Conservation (phyloP, 1,284 basidiomycete genomes). For the Trametes pubescens region DNA sequence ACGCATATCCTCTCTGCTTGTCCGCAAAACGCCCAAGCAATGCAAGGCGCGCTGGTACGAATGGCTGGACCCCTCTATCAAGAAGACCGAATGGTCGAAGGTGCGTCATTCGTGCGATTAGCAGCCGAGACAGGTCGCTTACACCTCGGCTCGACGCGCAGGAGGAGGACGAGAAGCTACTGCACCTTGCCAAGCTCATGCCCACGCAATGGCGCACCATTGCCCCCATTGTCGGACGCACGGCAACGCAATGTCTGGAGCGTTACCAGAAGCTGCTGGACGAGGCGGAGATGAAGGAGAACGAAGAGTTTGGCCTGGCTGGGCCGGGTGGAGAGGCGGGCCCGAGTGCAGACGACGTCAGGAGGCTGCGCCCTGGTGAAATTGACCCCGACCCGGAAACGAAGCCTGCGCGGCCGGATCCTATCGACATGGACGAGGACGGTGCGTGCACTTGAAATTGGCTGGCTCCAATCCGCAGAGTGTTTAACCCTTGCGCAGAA, state of each 20-base stretch:
- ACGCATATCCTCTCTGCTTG: slow-evolving; percentile 96
- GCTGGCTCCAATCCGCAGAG: background rate
- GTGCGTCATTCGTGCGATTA: slow-evolving; percentile 50
- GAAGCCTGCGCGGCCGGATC: slow-evolving; percentile 96
- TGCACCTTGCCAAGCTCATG: slow-evolving; percentile 99
- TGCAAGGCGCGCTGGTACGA: slow-evolving; percentile 99
- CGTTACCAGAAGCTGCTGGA: slow-evolving; percentile 98
- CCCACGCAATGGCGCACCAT: slow-evolving; percentile 99
- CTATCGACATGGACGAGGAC: slow-evolving; percentile 99
- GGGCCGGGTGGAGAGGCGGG: slow-evolving; percentile 84
- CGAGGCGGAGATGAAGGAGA: slow-evolving; percentile 95
- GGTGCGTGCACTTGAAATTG: slow-evolving; percentile 51
- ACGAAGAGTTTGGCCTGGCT: slow-evolving; percentile 89
- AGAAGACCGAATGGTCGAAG: slow-evolving; percentile 99
- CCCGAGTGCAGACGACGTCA: slow-evolving; percentile 90
- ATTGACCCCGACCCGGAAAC: slow-evolving; percentile 99
- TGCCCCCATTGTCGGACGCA: slow-evolving; percentile 98
- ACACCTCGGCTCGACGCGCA: slow-evolving; percentile 55
- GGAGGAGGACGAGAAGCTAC: slow-evolving; percentile 94
- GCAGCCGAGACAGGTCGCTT: background rate
- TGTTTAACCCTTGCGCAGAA: slow-evolving; percentile 57
- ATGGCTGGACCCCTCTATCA: slow-evolving; percentile 99
- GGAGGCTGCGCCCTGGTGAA: slow-evolving; percentile 92
- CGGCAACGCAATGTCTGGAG: slow-evolving; percentile 97
- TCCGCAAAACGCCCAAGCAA: slow-evolving; percentile 99